Percentiles rank a stretch among this genome's conserved stretches.
These are phyloP conservation scores for Terfezia boudieri DNA, from an alignment of 495 filamentous ascomycete genomes.

Conservation along the genomic window DNA sequence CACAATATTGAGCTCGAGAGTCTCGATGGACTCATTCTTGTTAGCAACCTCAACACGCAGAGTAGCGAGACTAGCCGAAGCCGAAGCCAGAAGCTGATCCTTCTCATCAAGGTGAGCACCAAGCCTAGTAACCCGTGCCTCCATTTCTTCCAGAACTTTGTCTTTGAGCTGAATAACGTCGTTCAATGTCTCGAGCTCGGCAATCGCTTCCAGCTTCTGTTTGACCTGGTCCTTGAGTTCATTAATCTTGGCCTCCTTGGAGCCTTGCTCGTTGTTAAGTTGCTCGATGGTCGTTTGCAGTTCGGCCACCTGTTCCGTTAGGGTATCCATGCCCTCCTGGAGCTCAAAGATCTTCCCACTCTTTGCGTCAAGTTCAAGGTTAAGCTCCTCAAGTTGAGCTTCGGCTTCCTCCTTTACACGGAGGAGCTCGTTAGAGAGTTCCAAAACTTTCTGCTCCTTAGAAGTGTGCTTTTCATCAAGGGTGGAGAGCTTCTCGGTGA, in stretches of 20 bases:
- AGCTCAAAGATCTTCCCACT: slow-evolving; percentile 14
- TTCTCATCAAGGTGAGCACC: neutral
- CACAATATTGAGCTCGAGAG: neutral
- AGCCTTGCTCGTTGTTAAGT: no score
- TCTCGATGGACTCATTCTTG: neutral
- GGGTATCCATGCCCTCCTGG: slow-evolving; percentile 6
- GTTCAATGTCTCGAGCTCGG: slow-evolving; percentile 2
- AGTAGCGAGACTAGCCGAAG: neutral
- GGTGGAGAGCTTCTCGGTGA: neutral
- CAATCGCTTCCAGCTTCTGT: neutral
- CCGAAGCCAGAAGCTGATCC: neutral
- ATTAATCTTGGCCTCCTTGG: neutral
- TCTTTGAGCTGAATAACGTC: slow-evolving; percentile 4
- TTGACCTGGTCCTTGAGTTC: neutral
- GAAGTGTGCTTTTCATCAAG: neutral
- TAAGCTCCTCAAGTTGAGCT: neutral
- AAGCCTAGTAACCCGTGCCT: slow-evolving; percentile 1
- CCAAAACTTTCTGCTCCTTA: neutral
- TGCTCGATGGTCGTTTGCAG: neutral
- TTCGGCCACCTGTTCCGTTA: neutral
- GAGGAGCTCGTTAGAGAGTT: neutral
- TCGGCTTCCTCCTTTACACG: neutral
- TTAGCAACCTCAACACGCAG: neutral
- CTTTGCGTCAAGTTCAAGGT: slow-evolving; percentile 11
- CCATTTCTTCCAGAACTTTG: slow-evolving; percentile 3